Conservation (phyloP, 208 protist genomes). For the Trypanosoma scelopori region DNA sequence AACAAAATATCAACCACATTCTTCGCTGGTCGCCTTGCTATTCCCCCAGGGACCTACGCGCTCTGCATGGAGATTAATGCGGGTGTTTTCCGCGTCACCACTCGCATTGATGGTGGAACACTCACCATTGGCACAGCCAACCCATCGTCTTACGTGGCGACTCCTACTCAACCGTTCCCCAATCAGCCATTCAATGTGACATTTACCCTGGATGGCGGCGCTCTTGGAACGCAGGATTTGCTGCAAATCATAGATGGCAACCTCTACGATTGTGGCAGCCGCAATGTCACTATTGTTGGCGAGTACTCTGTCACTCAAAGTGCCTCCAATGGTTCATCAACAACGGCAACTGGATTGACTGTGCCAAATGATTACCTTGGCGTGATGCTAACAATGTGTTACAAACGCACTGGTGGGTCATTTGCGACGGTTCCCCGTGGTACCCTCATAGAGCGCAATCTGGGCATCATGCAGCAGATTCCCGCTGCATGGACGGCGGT, state of each 20-base stretch:
- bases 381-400: slow-evolving; percentile 71
- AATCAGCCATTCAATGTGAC: slow-evolving; percentile 58
- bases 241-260: slow-evolving; percentile 72
- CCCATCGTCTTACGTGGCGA: slow-evolving; percentile 41
- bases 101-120: not conserved
- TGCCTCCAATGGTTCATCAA: not conserved
- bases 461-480: slow-evolving; percentile 40
- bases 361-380: slow-evolving; percentile 1
- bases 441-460: slow-evolving; percentile 50
- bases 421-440: slow-evolving; percentile 69
- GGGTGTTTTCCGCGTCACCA: slow-evolving; percentile 63
- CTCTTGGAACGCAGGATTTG: slow-evolving; percentile 37
- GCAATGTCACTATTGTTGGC: slow-evolving; percentile 66
- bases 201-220: slow-evolving; percentile 30
- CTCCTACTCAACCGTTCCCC: slow-evolving; percentile 44
- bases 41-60: slow-evolving; percentile 41
- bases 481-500: slow-evolving; percentile 52
- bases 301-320: slow-evolving; percentile 26
- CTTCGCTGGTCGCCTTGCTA: slow-evolving; percentile 40
- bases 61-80: slow-evolving; percentile 60
- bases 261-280: slow-evolving; percentile 77
- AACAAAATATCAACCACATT: slow-evolving; percentile 12
- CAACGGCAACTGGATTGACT: not conserved
- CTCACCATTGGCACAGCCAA: slow-evolving; percentile 38
- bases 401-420: slow-evolving; percentile 46